A percentile compares a stretch with the other conserved stretches of the same genome.
phyloP scores from a whole-genome alignment of 192 early-diverging fungal species.

The Coemansia sp. region DNA sequence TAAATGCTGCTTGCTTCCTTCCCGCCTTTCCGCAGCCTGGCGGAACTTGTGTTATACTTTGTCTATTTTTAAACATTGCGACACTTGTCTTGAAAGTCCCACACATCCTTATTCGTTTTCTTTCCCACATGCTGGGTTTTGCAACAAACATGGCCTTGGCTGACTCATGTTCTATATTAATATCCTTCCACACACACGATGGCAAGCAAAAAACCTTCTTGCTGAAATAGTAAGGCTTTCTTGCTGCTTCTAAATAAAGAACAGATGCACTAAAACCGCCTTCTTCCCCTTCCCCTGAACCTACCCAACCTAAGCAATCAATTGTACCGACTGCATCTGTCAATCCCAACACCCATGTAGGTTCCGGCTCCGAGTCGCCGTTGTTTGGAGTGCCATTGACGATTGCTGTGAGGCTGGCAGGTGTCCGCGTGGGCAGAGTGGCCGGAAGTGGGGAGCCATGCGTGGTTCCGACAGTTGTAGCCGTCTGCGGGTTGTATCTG shows the following conservation, averaged over 20 bases:
- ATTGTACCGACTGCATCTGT: background rate
- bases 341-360: background rate
- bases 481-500: conserved; percentile 51
- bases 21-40: background rate
- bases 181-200: background rate
- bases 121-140: background rate
- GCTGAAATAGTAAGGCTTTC: background rate
- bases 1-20: background rate
- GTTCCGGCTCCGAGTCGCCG: conserved; percentile 23
- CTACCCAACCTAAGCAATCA: background rate
- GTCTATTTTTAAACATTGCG: conserved; percentile 10
- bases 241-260: conserved; percentile 9
- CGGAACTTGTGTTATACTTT: background rate
- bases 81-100: background rate
- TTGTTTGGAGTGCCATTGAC: conserved; percentile 47
- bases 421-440: conserved; percentile 42
- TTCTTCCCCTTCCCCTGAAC: background rate
- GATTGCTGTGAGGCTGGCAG: conserved; percentile 28
- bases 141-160: background rate
- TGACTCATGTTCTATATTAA: background rate
- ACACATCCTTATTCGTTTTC: background rate
- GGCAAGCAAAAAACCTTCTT: background rate
- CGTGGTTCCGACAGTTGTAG: conserved; percentile 47
- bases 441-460: conserved; percentile 38
- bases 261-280: background rate